These are phyloP conservation scores for Sclerospora graminicola DNA, from an alignment of 352 stramenopile species.

Conservation along the genomic window DNA sequence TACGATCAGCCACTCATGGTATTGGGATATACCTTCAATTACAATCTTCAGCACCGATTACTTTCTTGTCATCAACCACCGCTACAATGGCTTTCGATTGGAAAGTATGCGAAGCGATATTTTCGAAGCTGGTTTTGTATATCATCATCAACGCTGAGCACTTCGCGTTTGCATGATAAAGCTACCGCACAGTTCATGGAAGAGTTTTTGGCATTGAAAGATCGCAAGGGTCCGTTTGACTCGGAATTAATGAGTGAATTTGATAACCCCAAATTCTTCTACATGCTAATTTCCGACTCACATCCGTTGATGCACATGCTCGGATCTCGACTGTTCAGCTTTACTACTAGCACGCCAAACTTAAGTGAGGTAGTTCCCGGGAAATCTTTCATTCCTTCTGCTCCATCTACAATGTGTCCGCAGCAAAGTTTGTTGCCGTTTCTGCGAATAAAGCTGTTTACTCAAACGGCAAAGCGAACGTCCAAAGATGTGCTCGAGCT, in stretches of 20 bases:
- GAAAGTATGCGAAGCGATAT: constrained; percentile 68
- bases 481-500: constrained; percentile 37
- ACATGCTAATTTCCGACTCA: constrained; percentile 66
- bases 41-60: constrained; percentile 45
- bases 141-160: constrained; percentile 14
- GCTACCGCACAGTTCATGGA: constrained; percentile 55
- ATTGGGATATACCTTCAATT: constrained; percentile 64
- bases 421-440: constrained; percentile 32
- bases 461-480: constrained; percentile 24
- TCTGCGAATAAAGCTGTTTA: constrained; percentile 40
- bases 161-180: constrained; percentile 42
- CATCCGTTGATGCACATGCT: constrained; percentile 72
- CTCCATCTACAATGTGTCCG: constrained; percentile 22
- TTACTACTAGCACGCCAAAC: constrained; percentile 42
- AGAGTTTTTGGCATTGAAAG: constrained; percentile 62
- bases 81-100: constrained; percentile 65
- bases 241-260: constrained; percentile 62
- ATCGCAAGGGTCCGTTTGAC: constrained; percentile 71
- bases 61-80: constrained; percentile 36
- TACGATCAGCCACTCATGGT: constrained; percentile 69
- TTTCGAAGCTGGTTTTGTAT: constrained; percentile 67
- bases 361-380: constrained; percentile 29
- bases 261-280: constrained; percentile 64
- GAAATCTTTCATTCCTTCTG: constrained; percentile 47
- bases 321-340: constrained; percentile 58